Evolutionary conservation across 1,284 basidiomycete genomes (phyloP).

Genomic region (Lignosus rhinocerotis): DNA sequence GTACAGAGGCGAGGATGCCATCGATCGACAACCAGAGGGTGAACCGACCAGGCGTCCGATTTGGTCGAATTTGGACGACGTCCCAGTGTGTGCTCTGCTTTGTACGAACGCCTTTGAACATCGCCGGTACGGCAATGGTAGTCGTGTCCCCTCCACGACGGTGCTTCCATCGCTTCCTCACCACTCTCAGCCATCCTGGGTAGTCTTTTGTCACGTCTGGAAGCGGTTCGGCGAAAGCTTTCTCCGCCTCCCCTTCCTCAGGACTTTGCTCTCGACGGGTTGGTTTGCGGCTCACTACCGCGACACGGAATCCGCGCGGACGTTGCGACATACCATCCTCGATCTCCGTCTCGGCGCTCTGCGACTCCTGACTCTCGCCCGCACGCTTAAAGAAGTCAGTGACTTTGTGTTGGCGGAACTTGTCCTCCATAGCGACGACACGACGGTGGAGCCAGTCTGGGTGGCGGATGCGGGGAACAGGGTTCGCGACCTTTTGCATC

Average conservation of each 20-base stretch:
- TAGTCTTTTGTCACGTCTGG: slow-evolving; percentile 73
- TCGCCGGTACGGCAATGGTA: slow-evolving; percentile 56
- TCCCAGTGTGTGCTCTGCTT: slow-evolving; percentile 86
- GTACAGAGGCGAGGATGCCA: slow-evolving; percentile 75
- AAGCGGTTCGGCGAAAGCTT: slow-evolving; percentile 35
- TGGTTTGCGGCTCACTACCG: slow-evolving; percentile 55
- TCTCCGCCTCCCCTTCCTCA: slow-evolving; percentile 40
- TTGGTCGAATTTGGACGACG: slow-evolving; percentile 86
- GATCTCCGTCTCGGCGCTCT: slow-evolving; percentile 51
- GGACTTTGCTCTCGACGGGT: slow-evolving; percentile 40
- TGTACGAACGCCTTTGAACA: slow-evolving; percentile 76
- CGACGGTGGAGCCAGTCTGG: slow-evolving; percentile 97
- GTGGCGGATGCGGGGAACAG: slow-evolving; percentile 93
- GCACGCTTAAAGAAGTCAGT: slow-evolving; percentile 88
- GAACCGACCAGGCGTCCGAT: slow-evolving; percentile 81
- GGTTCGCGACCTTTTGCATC: slow-evolving; percentile 96
- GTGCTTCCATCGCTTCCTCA: slow-evolving; percentile 81
- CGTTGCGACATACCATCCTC: slow-evolving; percentile 56
- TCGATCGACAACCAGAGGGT: slow-evolving; percentile 90
- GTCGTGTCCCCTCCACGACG: slow-evolving; percentile 40
- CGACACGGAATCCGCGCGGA: slow-evolving; percentile 41
- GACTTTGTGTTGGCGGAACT: slow-evolving; percentile 97
- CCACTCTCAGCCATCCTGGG: slow-evolving; percentile 77
- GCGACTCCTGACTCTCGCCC: slow-evolving; percentile 17
- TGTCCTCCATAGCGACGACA: slow-evolving; percentile 89